Evolutionary conservation across 139 green algal genomes (phyloP).

Genomic region (Zygnema cylindricum): DNA sequence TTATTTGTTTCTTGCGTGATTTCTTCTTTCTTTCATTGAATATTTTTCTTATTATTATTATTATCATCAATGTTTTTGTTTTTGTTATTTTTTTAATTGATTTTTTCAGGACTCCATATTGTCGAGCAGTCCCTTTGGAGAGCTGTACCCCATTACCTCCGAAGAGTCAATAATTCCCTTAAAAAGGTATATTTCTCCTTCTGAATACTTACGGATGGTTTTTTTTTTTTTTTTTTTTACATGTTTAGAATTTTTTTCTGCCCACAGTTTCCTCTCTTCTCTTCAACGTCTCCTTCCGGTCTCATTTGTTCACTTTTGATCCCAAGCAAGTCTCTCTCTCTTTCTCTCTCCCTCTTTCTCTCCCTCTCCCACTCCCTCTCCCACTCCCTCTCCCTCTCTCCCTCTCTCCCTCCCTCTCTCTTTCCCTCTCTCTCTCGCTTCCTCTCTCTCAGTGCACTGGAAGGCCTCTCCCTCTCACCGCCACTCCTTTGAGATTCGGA

Average conservation of each 20-base stretch:
- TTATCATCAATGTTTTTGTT: too few relatives aligned
- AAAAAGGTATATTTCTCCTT: constrained; percentile 73
- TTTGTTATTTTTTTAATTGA: neutral
- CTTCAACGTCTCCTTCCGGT: neutral
- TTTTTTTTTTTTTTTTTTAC: too few relatives aligned
- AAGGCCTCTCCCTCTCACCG: constrained; percentile 79
- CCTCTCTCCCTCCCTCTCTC: too few relatives aligned
- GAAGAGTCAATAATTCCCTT: constrained; percentile 77
- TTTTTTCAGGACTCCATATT: constrained; percentile 81
- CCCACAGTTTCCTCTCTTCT: neutral
- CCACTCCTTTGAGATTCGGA: constrained; percentile 78
- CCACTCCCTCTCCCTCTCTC: neutral
- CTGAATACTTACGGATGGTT: too few relatives aligned
- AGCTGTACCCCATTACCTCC: constrained; percentile 79
- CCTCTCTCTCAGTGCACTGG: constrained; percentile 41
- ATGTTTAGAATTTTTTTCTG: constrained; percentile 18
- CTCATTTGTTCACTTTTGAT: neutral
- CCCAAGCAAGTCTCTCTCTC: neutral
- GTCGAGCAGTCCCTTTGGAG: constrained; percentile 91
- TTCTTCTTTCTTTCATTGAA: too few relatives aligned
- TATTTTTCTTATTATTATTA: too few relatives aligned
- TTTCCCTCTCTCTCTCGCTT: too few relatives aligned
- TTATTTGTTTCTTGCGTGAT: too few relatives aligned
- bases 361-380: neutral
- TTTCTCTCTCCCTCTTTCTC: neutral